Percentiles rank a stretch among this genome's conserved stretches.
Evolutionary conservation across 306 rosid genomes (phyloP).

Genomic region (Quercus variabilis): DNA sequence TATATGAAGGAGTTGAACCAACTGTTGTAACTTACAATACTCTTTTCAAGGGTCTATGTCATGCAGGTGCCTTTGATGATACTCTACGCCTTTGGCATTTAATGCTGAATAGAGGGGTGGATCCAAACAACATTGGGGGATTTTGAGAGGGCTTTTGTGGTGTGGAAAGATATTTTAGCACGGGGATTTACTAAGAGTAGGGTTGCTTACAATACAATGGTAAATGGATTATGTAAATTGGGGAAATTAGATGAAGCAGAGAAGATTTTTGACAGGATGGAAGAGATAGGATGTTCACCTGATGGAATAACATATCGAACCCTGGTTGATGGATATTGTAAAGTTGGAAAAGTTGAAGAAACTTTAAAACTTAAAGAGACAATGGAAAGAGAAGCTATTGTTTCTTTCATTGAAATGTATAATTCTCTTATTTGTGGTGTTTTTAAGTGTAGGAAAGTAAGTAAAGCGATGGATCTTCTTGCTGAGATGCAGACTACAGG

Average conservation of each 20-base stretch:
- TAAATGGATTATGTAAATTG: slow-evolving; percentile 75
- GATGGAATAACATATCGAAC: slow-evolving; percentile 74
- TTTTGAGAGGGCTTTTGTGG: slow-evolving; percentile 40
- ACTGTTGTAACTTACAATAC: slow-evolving; percentile 67
- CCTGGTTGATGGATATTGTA: slow-evolving; percentile 67
- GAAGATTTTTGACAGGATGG: slow-evolving; percentile 60
- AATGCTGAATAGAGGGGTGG: slow-evolving; percentile 57
- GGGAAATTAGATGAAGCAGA: slow-evolving; percentile 64
- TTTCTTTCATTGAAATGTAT: slow-evolving; percentile 68
- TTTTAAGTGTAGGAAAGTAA: slow-evolving; percentile 50
- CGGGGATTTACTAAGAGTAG: slow-evolving; percentile 51
- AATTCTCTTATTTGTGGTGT: slow-evolving; percentile 73
- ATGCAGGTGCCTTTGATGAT: slow-evolving; percentile 37
- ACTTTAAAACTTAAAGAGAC: slow-evolving; percentile 61
- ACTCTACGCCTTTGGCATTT: slow-evolving; percentile 62
- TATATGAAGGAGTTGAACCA: slow-evolving; percentile 41
- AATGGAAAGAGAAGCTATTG: slow-evolving; percentile 48
- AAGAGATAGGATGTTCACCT: slow-evolving; percentile 63
- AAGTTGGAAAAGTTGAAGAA: slow-evolving; percentile 50
- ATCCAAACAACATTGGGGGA: slow-evolving; percentile 63
- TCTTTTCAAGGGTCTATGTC: slow-evolving; percentile 62
- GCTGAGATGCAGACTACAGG: slow-evolving; percentile 64
- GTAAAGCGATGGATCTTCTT: slow-evolving; percentile 44
- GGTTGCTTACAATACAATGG: slow-evolving; percentile 64
- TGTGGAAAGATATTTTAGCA: slow-evolving; percentile 67